Conservation (phyloP, 495 filamentous ascomycete genomes). For the Penicillium steckii region DNA sequence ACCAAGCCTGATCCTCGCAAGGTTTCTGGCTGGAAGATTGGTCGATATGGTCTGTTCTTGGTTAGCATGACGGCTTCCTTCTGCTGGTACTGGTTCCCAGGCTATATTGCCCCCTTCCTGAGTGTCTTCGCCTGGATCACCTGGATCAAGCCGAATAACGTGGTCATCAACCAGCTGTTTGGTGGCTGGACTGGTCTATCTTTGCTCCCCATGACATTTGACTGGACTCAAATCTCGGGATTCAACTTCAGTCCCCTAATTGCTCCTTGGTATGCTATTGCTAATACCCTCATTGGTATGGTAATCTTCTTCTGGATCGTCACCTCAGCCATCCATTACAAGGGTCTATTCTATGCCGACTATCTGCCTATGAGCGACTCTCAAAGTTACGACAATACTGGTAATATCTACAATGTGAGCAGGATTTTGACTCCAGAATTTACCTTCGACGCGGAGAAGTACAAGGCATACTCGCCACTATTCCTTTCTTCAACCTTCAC, state of each 20-base stretch:
- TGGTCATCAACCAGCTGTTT: slow-evolving; percentile 56
- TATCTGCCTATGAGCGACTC: slow-evolving; percentile 58
- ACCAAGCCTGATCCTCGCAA: slow-evolving; percentile 53
- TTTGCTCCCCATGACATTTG: slow-evolving; percentile 62
- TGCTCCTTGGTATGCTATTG: slow-evolving; percentile 64
- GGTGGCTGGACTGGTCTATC: slow-evolving; percentile 61
- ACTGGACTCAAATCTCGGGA: slow-evolving; percentile 67
- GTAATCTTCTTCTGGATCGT: slow-evolving; percentile 53
- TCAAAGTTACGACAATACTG: slow-evolving; percentile 58
- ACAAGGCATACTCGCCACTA: slow-evolving; percentile 57
- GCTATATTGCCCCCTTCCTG: slow-evolving; percentile 46
- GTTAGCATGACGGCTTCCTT: slow-evolving; percentile 57
- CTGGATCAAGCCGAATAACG: slow-evolving; percentile 52
- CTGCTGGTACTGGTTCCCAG: slow-evolving; percentile 61
- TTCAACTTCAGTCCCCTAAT: slow-evolving; percentile 68
- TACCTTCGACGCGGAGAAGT: slow-evolving; percentile 54
- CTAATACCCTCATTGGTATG: slow-evolving; percentile 57
- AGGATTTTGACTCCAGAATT: slow-evolving; percentile 52
- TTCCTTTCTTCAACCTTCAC: slow-evolving; percentile 62
- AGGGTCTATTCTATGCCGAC: slow-evolving; percentile 46
- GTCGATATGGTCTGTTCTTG: slow-evolving; percentile 65
- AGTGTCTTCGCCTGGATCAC: slow-evolving; percentile 47
- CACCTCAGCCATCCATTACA: slow-evolving; percentile 52
- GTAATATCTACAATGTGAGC: slow-evolving; percentile 48
- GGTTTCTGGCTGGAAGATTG: slow-evolving; percentile 63